Evolutionary conservation across 768 basidiomycete genomes (phyloP).

Genomic region (Leccinellum albellum): DNA sequence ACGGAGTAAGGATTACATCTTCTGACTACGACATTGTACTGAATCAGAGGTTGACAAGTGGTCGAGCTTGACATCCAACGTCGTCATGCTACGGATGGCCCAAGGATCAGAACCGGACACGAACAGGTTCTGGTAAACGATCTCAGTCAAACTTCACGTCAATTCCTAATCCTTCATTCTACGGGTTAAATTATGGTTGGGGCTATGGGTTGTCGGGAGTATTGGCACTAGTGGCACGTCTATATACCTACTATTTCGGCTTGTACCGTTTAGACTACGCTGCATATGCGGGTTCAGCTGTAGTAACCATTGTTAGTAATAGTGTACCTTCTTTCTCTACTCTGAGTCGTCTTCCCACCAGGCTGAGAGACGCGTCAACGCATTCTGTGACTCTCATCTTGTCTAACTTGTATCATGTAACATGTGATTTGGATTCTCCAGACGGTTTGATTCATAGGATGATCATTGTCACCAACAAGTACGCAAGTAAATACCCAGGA

Average conservation of each 20-base stretch:
- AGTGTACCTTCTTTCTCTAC: neutral
- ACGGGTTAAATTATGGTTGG: neutral
- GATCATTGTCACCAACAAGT: neutral
- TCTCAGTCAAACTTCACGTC: neutral
- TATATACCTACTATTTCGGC: neutral
- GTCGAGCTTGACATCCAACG: conserved; percentile 42
- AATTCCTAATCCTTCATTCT: neutral
- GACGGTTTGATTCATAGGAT: too few species aligned
- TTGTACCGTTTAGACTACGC: neutral
- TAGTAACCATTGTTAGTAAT: neutral
- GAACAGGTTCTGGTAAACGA: conserved; percentile 36
- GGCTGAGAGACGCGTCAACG: too few species aligned
- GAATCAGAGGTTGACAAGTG: conserved; percentile 27
- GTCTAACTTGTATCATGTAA: too few species aligned
- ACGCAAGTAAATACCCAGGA: neutral
- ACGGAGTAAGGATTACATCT: conserved; percentile 40
- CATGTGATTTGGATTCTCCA: too few species aligned
- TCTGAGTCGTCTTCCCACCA: too few species aligned
- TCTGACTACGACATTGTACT: neutral
- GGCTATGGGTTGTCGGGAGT: neutral
- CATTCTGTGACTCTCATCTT: too few species aligned
- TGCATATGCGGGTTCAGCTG: neutral
- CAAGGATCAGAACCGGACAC: conserved; percentile 25
- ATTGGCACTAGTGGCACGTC: neutral
- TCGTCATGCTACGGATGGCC: conserved; percentile 36